phyloP scores from a whole-genome alignment of 208 protist genomes.

The Blastocrithidia nonstop region DNA sequence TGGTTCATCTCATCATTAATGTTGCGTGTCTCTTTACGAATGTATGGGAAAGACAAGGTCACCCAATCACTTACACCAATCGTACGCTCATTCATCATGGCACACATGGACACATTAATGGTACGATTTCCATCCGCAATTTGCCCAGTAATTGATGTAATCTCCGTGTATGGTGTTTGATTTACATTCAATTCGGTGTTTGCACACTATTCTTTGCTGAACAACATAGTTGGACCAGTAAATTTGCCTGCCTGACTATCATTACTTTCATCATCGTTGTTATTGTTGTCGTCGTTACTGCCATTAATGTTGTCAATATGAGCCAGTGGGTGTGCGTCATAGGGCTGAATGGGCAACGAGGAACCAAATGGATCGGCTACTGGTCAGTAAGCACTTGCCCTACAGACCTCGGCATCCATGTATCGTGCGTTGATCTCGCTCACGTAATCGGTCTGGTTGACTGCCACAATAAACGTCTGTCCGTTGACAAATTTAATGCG shows the following conservation, averaged over 20 bases:
- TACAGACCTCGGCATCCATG: conserved; percentile 25
- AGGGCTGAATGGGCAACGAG: conserved; percentile 45
- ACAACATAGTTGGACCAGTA: too few relatives aligned
- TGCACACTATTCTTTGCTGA: too few relatives aligned
- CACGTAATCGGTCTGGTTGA: conserved; percentile 66
- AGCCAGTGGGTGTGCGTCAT: conserved; percentile 14
- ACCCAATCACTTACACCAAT: conserved; percentile 78
- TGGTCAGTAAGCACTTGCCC: conserved; percentile 63
- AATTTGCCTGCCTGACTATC: too few relatives aligned
- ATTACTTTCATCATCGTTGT: too few relatives aligned
- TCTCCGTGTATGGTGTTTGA: too few relatives aligned
- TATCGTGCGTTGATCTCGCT: conserved; percentile 45
- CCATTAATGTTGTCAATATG: conserved; percentile 1
- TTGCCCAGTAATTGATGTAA: conserved; percentile 7
- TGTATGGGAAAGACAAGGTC: conserved; percentile 33
- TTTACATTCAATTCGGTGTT: too few relatives aligned
- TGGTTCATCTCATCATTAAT: conserved; percentile 8
- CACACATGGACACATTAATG: conserved; percentile 27
- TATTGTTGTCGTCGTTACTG: conserved; percentile 10
- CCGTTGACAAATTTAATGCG: conserved; percentile 18
- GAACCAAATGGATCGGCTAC: conserved; percentile 53
- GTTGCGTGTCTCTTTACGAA: conserved; percentile 14
- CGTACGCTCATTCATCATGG: conserved; percentile 24
- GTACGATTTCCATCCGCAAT: conserved; percentile 3
- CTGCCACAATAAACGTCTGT: conserved; percentile 23